Base-by-base conservation (phyloP, 495 filamentous ascomycete species). In the Penicillium parvum region DNA sequence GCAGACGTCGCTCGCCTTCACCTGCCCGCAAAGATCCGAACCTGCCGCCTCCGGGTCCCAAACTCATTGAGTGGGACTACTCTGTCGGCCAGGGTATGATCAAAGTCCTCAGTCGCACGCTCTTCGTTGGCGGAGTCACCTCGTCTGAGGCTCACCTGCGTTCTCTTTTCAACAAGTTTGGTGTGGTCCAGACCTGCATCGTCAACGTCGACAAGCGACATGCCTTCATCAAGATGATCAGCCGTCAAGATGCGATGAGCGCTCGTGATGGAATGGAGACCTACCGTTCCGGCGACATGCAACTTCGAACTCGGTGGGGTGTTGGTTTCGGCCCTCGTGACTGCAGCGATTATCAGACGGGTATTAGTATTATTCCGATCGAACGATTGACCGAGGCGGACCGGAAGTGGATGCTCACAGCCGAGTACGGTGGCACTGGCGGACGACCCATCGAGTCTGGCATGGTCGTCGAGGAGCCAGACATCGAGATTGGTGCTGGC, bases 171-270 rank as follows among this genome's bases (percentile, higher is more conserved):
- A 66, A 70, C 52, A 78, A 77, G 16, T 95, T 81, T 57, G 92
- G 92, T 33, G 64, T 81, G 32, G 94, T 99, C 1, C 92, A 99
- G 57, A 95, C 90, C 8, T 96, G 90, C 64, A 99, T 99, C 47
- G 91, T 96, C 55, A 95, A 97, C 66, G 83, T 84, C 45, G 94
- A 97, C 52, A 97, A 96, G 66, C 85, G 92, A 16, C 94, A 97
- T 66, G 92, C 92, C 9, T 99, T 99, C 56, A 90, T 99, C 49
- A 99, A 99, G 65, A 97, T 99, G 92, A 76, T 90, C 43, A 87
- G 76, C 40, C 89, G 94, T 17, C 71, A 76, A 20, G 90, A 96
- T 58, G 90, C 92, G 8, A 75, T 95, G 19, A 64, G 60, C 37
- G 92, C 92, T 36, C 88, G 92, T 47, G 79, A 85, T n/a, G 88